Base-by-base conservation (phyloP, 2,329 filamentous ascomycete species). In the Xylaria sp. region DNA sequence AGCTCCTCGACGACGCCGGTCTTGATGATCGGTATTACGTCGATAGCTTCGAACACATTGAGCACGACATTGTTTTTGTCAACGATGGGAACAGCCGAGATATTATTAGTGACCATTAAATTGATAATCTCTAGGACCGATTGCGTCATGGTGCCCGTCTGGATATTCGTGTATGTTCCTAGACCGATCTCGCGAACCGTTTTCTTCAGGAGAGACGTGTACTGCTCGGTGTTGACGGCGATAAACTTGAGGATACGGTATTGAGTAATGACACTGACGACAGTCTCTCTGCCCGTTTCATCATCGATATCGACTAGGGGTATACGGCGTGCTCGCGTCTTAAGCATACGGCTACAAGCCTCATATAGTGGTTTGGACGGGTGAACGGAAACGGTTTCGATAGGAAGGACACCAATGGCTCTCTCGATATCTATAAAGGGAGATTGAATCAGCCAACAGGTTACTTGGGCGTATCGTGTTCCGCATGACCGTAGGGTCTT, bases 181-280 rank as follows among this genome's bases (percentile, higher is more conserved):
- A 99, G 86, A 31, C 90, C 89, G 65, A 98, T 88, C 71, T 98
- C 94, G 69, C 89, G 89, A 66, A 99, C 86, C 10, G 94, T 91
- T 82, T 97, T 98, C 78, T 93, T 93, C 70, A 99, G 84, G 78
- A 94, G 88, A 75, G 97, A 91, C 4, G 95, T 98, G 78, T 97
- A 92, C 75, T 91, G 90, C 76, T 91, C 89, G 75, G 88, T 89
- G 81, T 99, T 99, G 81, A 99, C 95, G 12, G 96, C 94, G 71
- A 99, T 97, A 80, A 99, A 99, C 80, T 99, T 99, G 73, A 99
- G 88, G 75, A 99, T 98, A 67, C 97, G 92, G 82, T 99, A 99
- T 81, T 99, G 96, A 0, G 96, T 99, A 68, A 99, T 92, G 70
- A 99, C 96, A 76, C 94, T 98, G 70, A 99, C 93, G 20, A 99